Conservation (phyloP, 352 stramenopile genomes). For the Saprolegnia diclina region DNA sequence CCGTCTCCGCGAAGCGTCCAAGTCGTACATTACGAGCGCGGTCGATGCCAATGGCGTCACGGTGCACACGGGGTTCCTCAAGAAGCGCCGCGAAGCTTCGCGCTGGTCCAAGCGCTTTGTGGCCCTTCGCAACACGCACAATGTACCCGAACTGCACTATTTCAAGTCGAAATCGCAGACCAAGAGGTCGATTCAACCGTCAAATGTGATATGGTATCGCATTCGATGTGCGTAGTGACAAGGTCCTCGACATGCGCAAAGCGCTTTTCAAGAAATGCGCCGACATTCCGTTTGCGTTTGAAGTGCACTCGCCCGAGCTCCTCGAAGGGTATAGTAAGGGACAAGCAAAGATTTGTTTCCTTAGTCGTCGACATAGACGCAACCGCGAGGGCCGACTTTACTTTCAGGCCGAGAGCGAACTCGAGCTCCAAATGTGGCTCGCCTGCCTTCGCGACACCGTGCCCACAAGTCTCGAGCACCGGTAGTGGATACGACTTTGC, state of each 20-base stretch:
- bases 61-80: slow-evolving; percentile 51
- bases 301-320: slow-evolving; percentile 86
- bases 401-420: slow-evolving; percentile 75
- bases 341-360: not conserved
- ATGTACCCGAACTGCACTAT: slow-evolving; percentile 55
- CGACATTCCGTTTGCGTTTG: slow-evolving; percentile 76
- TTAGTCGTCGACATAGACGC: slow-evolving; percentile 23
- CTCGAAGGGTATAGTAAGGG: slow-evolving; percentile 38
- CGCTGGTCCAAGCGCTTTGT: slow-evolving; percentile 79
- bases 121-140: slow-evolving; percentile 38
- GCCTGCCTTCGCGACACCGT: slow-evolving; percentile 71
- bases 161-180: slow-evolving; percentile 46
- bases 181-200: not conserved
- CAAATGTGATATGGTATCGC: not conserved
- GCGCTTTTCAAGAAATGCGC: slow-evolving; percentile 77
- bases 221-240: slow-evolving; percentile 32
- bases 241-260: slow-evolving; percentile 52
- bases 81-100: slow-evolving; percentile 71
- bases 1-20: not conserved
- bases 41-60: slow-evolving; percentile 30
- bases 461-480: slow-evolving; percentile 59
- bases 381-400: slow-evolving; percentile 87
- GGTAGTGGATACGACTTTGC: not conserved
- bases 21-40: not conserved
- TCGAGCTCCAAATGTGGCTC: slow-evolving; percentile 88